Conservation (phyloP, 139 green algal genomes). For the Pseudopediastrum boryanum region DNA sequence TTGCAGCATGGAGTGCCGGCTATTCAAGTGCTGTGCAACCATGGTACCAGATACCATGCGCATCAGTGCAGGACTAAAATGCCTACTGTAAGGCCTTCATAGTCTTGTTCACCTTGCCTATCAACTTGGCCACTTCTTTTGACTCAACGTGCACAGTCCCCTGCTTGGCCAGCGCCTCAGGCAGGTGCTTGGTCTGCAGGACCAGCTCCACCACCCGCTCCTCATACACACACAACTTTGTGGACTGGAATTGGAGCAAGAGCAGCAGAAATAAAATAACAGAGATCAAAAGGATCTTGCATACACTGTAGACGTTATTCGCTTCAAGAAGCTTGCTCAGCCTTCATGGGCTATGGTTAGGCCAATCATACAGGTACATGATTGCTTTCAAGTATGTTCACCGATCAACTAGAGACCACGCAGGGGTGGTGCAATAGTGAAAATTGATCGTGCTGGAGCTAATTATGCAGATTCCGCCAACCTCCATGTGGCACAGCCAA, state of each 20-base stretch:
- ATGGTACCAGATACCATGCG: not conserved
- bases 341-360: not conserved
- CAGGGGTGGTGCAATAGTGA: no score
- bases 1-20: not conserved
- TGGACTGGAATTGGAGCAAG: no score
- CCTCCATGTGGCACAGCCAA: no score
- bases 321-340: not conserved
- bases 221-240: slow-evolving; percentile 88
- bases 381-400: not conserved
- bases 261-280: not conserved
- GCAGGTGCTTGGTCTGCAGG: slow-evolving; percentile 63
- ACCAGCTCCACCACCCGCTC: slow-evolving; percentile 80
- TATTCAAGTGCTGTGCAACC: not conserved
- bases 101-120: slow-evolving; percentile 44
- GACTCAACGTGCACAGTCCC: slow-evolving; percentile 18
- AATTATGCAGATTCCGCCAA: no score
- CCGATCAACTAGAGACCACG: no score
- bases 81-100: not conserved
- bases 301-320: no score
- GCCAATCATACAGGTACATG: not conserved
- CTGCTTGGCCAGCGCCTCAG: slow-evolving; percentile 19
- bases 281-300: no score
- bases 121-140: slow-evolving; percentile 70
- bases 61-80: not conserved
- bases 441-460: no score